These are phyloP conservation scores for Monosporozyma servazzii DNA, from an alignment of 805 yeast species.

Conservation along the genomic window DNA sequence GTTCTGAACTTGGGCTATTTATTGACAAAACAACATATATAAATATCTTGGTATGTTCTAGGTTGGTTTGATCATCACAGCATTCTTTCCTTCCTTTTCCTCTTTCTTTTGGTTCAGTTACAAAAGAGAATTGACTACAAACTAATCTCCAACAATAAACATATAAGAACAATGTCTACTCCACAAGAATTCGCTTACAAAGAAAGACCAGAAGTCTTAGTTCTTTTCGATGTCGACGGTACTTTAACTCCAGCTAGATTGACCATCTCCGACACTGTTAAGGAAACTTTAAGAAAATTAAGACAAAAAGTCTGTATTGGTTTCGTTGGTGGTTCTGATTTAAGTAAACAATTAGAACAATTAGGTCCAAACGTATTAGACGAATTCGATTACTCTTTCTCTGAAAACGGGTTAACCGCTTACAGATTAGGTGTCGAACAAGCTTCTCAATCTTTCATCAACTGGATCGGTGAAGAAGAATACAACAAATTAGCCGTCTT, in stretches of 20 bases:
- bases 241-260: conserved; percentile 97
- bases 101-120: not conserved
- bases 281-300: conserved; percentile 55
- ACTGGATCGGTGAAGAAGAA: conserved; percentile 92
- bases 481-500: conserved; percentile 84
- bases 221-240: conserved; percentile 96
- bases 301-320: conserved; percentile 93
- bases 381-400: conserved; percentile 90
- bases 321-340: conserved; percentile 95
- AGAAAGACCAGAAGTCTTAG: conserved; percentile 78
- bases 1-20: too few relatives aligned
- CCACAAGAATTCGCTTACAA: conserved; percentile 52
- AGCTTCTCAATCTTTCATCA: conserved; percentile 88
- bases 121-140: conserved; percentile 2
- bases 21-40: not conserved
- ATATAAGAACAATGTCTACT: conserved; percentile 22
- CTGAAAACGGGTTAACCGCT: conserved; percentile 97
- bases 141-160: not conserved
- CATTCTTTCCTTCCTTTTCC: not conserved
- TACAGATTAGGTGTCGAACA: conserved; percentile 82
- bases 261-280: conserved; percentile 67
- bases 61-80: too few relatives aligned
- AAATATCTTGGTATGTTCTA: too few relatives aligned
- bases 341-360: conserved; percentile 91
- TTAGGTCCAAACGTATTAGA: conserved; percentile 69